Evolutionary conservation across 1,139 yeast species (phyloP).

Genomic region (Nadsonia commutata): DNA sequence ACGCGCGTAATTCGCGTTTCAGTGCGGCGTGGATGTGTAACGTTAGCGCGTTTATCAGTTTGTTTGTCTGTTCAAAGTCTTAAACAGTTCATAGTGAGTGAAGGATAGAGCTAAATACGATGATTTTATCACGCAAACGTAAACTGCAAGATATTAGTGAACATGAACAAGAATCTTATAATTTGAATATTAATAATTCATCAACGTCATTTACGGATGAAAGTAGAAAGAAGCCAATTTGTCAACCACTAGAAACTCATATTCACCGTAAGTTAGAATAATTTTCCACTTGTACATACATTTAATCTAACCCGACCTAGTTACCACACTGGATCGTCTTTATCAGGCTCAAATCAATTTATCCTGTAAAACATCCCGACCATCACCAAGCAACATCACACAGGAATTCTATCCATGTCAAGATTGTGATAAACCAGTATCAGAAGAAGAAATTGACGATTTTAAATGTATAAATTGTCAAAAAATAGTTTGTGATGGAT

Average conservation of each 20-base stretch:
- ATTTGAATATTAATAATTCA: no score
- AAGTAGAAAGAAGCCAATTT: neutral
- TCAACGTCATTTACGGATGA: no score
- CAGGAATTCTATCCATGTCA: neutral
- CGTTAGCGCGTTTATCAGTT: no score
- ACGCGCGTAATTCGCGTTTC: no score
- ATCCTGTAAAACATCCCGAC: neutral
- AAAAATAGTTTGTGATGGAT: neutral
- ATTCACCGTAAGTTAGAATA: neutral
- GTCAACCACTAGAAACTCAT: neutral
- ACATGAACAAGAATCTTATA: no score
- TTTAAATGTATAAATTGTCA: neutral
- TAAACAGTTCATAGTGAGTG: no score
- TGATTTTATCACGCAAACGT: no score
- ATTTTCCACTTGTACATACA: neutral
- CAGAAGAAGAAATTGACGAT: neutral
- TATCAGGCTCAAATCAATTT: neutral
- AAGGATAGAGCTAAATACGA: no score
- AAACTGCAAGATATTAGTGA: no score
- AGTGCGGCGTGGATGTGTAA: no score
- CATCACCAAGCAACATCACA: neutral
- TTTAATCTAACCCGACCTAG: neutral
- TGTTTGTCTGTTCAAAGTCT: no score
- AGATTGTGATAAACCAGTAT: neutral
- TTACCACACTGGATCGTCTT: neutral